Percentiles rank a stretch among this genome's conserved stretches.
phyloP scores from a whole-genome alignment of 768 basidiomycete genomes.

The Boletus rufocinnamomeus region DNA sequence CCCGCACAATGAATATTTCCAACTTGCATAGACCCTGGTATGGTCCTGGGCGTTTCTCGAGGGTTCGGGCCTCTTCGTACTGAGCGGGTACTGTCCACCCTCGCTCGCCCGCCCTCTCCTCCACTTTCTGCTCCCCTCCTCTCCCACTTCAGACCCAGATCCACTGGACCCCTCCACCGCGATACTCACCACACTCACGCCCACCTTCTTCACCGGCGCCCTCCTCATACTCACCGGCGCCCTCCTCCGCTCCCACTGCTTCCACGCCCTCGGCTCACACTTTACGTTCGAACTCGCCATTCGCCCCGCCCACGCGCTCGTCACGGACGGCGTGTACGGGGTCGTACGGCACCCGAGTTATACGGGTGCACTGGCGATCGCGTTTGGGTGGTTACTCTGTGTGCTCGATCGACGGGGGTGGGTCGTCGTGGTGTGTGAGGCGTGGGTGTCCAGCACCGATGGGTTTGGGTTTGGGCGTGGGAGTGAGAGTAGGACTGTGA shows the following conservation, averaged over 20 bases:
- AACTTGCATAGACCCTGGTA: neutral
- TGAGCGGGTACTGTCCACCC: neutral
- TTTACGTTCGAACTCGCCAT: constrained; percentile 34
- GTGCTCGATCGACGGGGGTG: constrained; percentile 9
- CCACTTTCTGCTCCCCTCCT: neutral
- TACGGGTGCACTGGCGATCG: neutral
- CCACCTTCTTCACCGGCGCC: constrained; percentile 13
- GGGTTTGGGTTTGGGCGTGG: too few relatives aligned
- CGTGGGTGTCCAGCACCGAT: neutral
- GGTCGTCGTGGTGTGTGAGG: neutral
- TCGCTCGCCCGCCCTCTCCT: neutral
- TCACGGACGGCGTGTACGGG: constrained; percentile 30
- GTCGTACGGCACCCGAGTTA: constrained; percentile 37
- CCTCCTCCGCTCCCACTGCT: constrained; percentile 22
- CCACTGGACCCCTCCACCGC: neutral
- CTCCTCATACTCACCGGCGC: constrained; percentile 8
- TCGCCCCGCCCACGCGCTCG: constrained; percentile 22
- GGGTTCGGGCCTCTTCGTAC: neutral
- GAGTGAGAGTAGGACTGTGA: too few relatives aligned
- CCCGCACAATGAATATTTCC: neutral
- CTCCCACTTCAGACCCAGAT: too few relatives aligned
- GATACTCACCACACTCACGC: constrained; percentile 13
- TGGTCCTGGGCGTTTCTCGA: constrained; percentile 16
- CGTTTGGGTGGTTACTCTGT: constrained; percentile 5
- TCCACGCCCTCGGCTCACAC: constrained; percentile 21